Conservation (phyloP, 78 protist genomes). For the Dictyostelium citrinum region DNA sequence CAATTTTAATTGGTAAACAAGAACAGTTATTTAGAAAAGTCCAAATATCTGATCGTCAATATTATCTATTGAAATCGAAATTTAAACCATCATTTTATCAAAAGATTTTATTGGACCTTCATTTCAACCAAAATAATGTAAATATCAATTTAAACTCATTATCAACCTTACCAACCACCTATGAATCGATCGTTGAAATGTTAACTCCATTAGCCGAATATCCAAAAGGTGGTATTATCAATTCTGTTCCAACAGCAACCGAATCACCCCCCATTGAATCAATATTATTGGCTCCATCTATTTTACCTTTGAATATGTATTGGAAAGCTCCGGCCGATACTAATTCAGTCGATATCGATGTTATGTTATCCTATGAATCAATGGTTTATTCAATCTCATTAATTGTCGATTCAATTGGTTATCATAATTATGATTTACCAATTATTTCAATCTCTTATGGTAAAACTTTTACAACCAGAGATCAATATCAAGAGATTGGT, state of each 20-base stretch:
- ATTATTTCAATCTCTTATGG: background rate
- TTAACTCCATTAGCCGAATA: slow-evolving; percentile 53
- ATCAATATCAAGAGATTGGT: slow-evolving; percentile 16
- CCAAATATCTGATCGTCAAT: background rate
- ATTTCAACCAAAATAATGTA: background rate
- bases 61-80: background rate
- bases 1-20: slow-evolving; percentile 46
- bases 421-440: slow-evolving; percentile 46
- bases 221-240: slow-evolving; percentile 31
- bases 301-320: slow-evolving; percentile 39
- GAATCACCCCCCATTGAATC: slow-evolving; percentile 71
- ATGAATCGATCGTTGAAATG: slow-evolving; percentile 8
- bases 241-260: background rate
- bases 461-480: background rate
- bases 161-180: background rate
- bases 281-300: slow-evolving; percentile 23
- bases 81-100: slow-evolving; percentile 25
- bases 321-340: slow-evolving; percentile 47
- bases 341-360: slow-evolving; percentile 15
- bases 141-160: background rate
- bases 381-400: slow-evolving; percentile 51
- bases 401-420: slow-evolving; percentile 42
- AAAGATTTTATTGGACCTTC: background rate
- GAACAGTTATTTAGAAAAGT: slow-evolving; percentile 9
- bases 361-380: slow-evolving; percentile 31